A percentile compares a stretch with the other conserved stretches of the same genome.
Evolutionary conservation across 2,329 filamentous ascomycete species (phyloP).

Genomic region (Arthrobotrys conoides): DNA sequence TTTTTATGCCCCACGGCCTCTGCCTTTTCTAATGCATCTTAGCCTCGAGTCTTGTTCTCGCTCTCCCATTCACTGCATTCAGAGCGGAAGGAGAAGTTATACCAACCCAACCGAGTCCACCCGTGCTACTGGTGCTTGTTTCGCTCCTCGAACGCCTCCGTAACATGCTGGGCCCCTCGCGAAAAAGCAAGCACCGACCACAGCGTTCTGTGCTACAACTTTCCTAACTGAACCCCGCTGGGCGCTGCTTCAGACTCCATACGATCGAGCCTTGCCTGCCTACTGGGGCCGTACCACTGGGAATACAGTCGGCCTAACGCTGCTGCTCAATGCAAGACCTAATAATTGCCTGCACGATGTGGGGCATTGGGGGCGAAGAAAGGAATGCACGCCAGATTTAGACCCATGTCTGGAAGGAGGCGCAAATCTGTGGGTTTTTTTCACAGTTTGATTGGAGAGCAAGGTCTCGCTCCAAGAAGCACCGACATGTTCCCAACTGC

Average conservation of each 20-base stretch:
- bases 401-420: conserved; percentile 55
- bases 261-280: conserved; percentile 38
- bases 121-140: conserved; percentile 33
- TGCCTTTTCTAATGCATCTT: conserved; percentile 3
- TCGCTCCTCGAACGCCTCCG: conserved; percentile 47
- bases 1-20: conserved; percentile 24
- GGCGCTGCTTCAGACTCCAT: conserved; percentile 55
- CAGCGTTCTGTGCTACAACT: conserved; percentile 51
- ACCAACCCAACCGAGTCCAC: conserved; percentile 28
- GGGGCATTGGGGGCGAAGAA: conserved; percentile 44
- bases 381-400: conserved; percentile 50
- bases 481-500: conserved; percentile 55
- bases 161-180: conserved; percentile 42
- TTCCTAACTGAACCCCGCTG: conserved; percentile 51
- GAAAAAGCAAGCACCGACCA: conserved; percentile 37
- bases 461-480: conserved; percentile 58
- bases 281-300: conserved; percentile 29
- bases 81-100: conserved; percentile 28
- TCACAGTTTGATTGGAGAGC: conserved; percentile 40
- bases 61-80: conserved; percentile 1
- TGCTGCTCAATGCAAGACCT: conserved; percentile 28
- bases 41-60: conserved; percentile 10
- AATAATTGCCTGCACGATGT: conserved; percentile 39
- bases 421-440: conserved; percentile 40
- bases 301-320: conserved; percentile 20